Base-by-base conservation (phyloP, 805 yeast genomes). In the Candida vaughaniae region DNA sequence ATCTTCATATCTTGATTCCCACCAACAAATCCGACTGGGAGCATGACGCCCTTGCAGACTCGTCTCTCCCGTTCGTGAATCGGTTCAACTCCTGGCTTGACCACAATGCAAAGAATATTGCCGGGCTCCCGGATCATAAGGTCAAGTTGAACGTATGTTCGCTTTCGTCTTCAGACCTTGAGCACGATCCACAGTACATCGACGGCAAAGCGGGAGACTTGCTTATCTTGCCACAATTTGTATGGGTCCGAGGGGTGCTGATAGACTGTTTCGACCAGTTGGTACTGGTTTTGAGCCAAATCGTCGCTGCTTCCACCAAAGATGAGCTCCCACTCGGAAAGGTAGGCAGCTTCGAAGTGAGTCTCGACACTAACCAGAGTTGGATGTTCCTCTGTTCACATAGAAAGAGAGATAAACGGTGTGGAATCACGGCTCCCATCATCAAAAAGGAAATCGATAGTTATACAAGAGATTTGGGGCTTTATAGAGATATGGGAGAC, bases 391-490 rank as follows among this genome's bases (percentile, higher is more conserved):
- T 93, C 35, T 91, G 99, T 52, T 90, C 97, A 0, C 99, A 91
- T 60, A 71, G 73, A 33, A 86, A 95, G 8, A 80, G 98, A 58
- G 99, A 91, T 56, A 90, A 88, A 58, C 70, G 91, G 43, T 91
- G 99, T 62, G 97, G 96, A 33, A 69, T 88, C 31, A 87, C 97
- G 1, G 98, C 98, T 0, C 97, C 97, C 10, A 74, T 87, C 25
- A 74, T 91, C 81, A 83, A 80, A 54, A 81, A 77, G 47, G 88
- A 85, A 43, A 77, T 91, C 58, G 95, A 88, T 31, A 56, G 72
- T 6, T 76, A 83, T 47, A 66, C 91, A 29, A 69, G 95, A 41
- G 86, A 85, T 4, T 66, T 75, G 23, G 95, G 80, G 3, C 64
- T 85, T 12, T 77, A 78, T 48, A 72, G 98, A 51, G 97, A 91